phyloP scores from a whole-genome alignment of 768 basidiomycete genomes.

The Amanita rubescens region DNA sequence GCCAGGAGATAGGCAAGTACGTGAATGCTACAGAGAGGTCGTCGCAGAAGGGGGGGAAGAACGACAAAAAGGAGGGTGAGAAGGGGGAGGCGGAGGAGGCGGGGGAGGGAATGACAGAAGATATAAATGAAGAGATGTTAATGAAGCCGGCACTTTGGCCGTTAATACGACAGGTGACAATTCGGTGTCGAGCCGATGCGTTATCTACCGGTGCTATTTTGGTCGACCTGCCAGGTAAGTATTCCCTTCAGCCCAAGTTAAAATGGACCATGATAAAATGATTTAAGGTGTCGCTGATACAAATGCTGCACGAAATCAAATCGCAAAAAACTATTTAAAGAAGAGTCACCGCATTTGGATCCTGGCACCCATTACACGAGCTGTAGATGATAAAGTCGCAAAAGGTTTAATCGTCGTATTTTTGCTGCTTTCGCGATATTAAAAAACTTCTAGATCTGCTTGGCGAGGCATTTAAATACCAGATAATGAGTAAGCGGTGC shows the following conservation, averaged over 20 bases:
- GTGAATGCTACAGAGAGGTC: conserved; percentile 53
- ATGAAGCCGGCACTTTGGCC: conserved; percentile 51
- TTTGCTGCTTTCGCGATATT: neutral
- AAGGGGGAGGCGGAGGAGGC: conserved; percentile 19
- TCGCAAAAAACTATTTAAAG: conserved; percentile 44
- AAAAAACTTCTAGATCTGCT: neutral
- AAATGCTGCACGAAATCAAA: conserved; percentile 44
- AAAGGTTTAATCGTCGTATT: conserved; percentile 19
- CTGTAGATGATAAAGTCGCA: conserved; percentile 42
- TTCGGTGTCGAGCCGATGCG: conserved; percentile 44
- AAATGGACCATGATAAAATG: neutral
- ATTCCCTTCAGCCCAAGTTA: no score
- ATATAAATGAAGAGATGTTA: no score
- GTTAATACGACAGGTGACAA: conserved; percentile 53
- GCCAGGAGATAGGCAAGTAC: conserved; percentile 50
- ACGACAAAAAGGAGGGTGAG: conserved; percentile 24
- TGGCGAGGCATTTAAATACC: neutral
- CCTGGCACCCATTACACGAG: conserved; percentile 37
- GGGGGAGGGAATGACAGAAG: no score
- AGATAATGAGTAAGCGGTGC: neutral
- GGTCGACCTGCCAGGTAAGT: conserved; percentile 57
- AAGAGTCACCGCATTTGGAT: conserved; percentile 41
- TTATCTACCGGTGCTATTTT: conserved; percentile 53
- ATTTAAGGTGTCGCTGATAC: conserved; percentile 52
- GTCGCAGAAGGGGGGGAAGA: conserved; percentile 40